These are phyloP conservation scores for Pseudocercospora cruenta DNA, from an alignment of 2,329 filamentous ascomycete genomes.

Conservation along the genomic window DNA sequence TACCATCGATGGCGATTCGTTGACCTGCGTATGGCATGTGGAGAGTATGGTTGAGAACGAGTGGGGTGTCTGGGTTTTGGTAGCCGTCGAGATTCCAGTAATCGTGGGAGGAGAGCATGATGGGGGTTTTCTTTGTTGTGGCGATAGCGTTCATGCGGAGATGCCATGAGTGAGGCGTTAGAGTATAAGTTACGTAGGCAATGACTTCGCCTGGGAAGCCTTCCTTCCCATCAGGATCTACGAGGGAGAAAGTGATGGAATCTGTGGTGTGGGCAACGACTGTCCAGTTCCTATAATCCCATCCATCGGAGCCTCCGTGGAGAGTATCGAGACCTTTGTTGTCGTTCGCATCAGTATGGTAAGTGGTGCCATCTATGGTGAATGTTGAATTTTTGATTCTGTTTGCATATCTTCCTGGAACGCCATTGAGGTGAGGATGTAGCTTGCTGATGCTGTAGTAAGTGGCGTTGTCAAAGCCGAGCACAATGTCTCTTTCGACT, in stretches of 20 bases:
- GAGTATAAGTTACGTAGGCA: conserved; percentile 64
- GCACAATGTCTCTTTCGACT: conserved; percentile 69
- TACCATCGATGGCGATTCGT: conserved; percentile 66
- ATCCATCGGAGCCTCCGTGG: conserved; percentile 50
- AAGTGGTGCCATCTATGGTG: conserved; percentile 50
- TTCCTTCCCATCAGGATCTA: conserved; percentile 72
- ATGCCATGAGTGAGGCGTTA: conserved; percentile 69
- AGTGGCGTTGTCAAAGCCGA: conserved; percentile 75
- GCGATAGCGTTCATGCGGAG: conserved; percentile 72
- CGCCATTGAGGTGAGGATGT: conserved; percentile 73
- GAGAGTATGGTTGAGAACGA: conserved; percentile 70
- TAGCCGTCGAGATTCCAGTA: conserved; percentile 86
- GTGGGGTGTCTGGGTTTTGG: conserved; percentile 69
- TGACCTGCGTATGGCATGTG: conserved; percentile 72
- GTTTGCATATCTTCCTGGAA: conserved; percentile 77
- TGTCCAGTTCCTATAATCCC: conserved; percentile 74
- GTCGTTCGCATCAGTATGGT: conserved; percentile 55
- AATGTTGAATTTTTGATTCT: conserved; percentile 74
- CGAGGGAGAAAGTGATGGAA: conserved; percentile 74
- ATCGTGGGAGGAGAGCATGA: conserved; percentile 74
- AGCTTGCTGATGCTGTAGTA: conserved; percentile 67
- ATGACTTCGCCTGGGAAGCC: conserved; percentile 78
- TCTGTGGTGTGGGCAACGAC: conserved; percentile 67
- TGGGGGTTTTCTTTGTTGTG: conserved; percentile 75
- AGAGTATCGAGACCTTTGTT: conserved; percentile 54